A percentile compares a stretch with the other conserved stretches of the same genome.
These are phyloP conservation scores for Penicillium macrosclerotiorum DNA, from an alignment of 495 filamentous ascomycete species.

Conservation along the genomic window DNA sequence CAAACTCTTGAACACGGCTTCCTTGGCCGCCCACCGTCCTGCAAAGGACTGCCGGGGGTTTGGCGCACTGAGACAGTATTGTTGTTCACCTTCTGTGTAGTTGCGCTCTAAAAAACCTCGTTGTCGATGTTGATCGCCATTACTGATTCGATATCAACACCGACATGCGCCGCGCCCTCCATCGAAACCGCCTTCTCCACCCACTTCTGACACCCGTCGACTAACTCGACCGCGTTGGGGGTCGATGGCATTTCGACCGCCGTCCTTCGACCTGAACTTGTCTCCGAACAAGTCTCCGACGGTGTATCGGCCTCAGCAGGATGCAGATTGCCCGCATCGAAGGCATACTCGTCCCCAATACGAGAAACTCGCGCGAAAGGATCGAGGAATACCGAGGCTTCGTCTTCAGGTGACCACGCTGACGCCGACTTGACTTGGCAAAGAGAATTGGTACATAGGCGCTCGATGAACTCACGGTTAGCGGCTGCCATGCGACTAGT, in stretches of 20 bases:
- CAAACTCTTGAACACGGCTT: not conserved
- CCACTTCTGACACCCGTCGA: too few relatives aligned
- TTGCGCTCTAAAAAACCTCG: not conserved
- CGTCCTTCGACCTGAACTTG: not conserved
- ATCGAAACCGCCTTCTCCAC: too few relatives aligned
- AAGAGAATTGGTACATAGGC: conserved; percentile 90
- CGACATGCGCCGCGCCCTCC: too few relatives aligned
- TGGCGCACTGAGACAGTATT: not conserved
- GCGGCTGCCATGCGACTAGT: too few relatives aligned
- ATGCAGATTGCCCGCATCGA: not conserved
- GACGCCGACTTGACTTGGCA: conserved; percentile 89
- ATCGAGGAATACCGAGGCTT: not conserved
- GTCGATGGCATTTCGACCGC: too few relatives aligned
- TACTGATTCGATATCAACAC: not conserved
- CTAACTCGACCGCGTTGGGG: too few relatives aligned
- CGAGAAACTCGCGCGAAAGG: not conserved
- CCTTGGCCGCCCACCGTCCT: not conserved
- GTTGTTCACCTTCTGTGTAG: not conserved
- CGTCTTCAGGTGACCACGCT: conserved; percentile 60
- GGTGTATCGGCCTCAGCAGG: not conserved
- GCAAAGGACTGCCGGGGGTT: not conserved
- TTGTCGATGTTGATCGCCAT: not conserved
- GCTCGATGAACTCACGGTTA: conserved; percentile 43
- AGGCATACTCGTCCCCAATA: not conserved
- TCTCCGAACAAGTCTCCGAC: too few relatives aligned